Percentiles rank a stretch among this genome's conserved stretches.
Conservation (phyloP, 2,329 filamentous ascomycete species). For the Hypoxylon sp. region DNA sequence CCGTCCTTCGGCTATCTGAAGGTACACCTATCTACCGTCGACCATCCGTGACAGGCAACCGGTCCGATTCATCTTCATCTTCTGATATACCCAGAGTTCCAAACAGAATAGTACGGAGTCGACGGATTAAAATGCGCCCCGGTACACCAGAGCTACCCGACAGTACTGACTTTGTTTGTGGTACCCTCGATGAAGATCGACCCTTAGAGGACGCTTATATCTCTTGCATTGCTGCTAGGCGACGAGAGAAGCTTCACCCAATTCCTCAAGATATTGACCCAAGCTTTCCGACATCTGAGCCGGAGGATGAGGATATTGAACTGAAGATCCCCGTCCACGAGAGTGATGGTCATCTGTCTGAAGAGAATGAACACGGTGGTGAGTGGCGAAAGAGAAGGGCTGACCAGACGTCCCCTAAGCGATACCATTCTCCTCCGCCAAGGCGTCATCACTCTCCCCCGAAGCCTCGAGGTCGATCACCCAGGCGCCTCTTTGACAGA, state of each 20-base stretch:
- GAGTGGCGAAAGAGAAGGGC: constrained; percentile 66
- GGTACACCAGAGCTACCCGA: constrained; percentile 89
- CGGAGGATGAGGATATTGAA: constrained; percentile 86
- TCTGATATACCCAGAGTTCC: constrained; percentile 58
- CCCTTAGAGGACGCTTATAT: constrained; percentile 95
- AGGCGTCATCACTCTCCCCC: constrained; percentile 65
- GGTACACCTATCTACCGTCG: constrained; percentile 58
- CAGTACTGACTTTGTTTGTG: constrained; percentile 99
- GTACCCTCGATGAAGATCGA: constrained; percentile 94
- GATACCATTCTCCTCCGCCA: constrained; percentile 69
- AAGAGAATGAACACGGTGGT: constrained; percentile 70
- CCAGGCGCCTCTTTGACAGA: constrained; percentile 72
- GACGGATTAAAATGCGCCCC: constrained; percentile 71
- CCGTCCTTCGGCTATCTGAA: constrained; percentile 57
- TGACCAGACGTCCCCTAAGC: constrained; percentile 71
- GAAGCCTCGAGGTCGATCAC: constrained; percentile 68
- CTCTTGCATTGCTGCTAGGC: constrained; percentile 84
- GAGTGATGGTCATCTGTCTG: constrained; percentile 78
- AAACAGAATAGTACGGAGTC: constrained; percentile 52
- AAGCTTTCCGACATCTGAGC: constrained; percentile 95
- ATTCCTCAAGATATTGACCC: constrained; percentile 98
- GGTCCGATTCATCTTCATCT: constrained; percentile 72
- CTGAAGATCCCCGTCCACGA: constrained; percentile 72
- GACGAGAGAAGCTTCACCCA: constrained; percentile 82
- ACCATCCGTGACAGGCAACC: constrained; percentile 60